Base-by-base conservation (phyloP, 306 rosid genomes). In the Cucurbita maxima region DNA sequence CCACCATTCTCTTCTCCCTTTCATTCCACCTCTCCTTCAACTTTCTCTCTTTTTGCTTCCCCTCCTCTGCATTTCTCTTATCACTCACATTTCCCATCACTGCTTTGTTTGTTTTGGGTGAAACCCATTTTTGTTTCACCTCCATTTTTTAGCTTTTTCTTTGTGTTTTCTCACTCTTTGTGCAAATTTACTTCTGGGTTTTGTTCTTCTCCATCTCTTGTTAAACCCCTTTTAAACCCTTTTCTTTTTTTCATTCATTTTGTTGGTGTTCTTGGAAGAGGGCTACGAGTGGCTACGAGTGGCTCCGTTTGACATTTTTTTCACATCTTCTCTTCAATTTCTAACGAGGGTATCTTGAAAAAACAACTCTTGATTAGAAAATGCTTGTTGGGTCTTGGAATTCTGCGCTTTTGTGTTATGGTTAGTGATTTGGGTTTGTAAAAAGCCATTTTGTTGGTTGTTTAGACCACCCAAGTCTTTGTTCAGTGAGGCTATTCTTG, bases 31-130 rank as follows among this genome's bases (percentile, higher is more conserved):
- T 34, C 45, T 34, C 57, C 60, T 13, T 79, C 71, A 62, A 63
- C 70, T 54, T 79, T 5, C 75, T 44, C 18, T 36, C 20, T 64
- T 55, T 43, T 6, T 77, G 41, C 71, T 77, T 30, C 34, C 77
- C 79, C 77, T 77, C 76, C 63, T 78, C 96, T 77, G 76, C 96
- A 87, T 87, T 85, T 61, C 13, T 55, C 59, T 18, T 5, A 13
- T 8, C 8, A 58, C 22, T 38, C 3, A 22, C 18, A 22, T 80
- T 70, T 76, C 61, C 76, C 70, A 25, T 58, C 78, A 75, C 15
- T 71, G 71, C 53, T 40, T 50, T 80, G 13, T 60, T 52, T 48
- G 63, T 18, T 78, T 72, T 72, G 18, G 67, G 14, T 41, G 8
- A 48, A 69, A 69, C 73, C 76, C 79, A 36, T 80, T 81, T 79